Evolutionary conservation across 345 rosid species (phyloP), one percentile per base, ranked within the genome.

Genomic region (Lumnitzera littorea): DNA sequence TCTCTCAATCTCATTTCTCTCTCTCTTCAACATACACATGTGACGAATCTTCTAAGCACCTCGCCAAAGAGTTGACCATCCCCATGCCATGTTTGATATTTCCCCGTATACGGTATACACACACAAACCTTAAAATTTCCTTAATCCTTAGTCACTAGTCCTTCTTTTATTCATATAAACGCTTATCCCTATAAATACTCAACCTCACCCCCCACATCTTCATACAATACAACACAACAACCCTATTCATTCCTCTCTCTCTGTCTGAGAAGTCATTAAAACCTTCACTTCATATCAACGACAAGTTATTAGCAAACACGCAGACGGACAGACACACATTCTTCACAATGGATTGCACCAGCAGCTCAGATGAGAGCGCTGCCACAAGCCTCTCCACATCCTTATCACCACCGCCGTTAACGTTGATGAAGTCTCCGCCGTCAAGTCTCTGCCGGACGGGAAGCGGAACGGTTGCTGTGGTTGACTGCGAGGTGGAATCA

Each of bases 291-390:
- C 60, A 54, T 52, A 36, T 59, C 67, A 41, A 14, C 60, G 27
- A 20, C 49, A 50, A 12, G n/a, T 14, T 25, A 52, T 14, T 25
- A 52, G 47, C 48, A 24, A 67, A 57, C 15, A 24, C 47, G 12
- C 16, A 10, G 5, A 49, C 60, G 46, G 12, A 10, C 13, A n/a
- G 4, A 14, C 15, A 20, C 23, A 25, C 46, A 17, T 6, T 16
- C 51, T 17, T 51, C 23, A 51, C 10, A 24, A 51, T 24, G 56
- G 67, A 65, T 49, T 66, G 62, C 20, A 66, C 67, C 4, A 57
- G 80, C 55, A 65, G 72, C 66, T 50, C 59, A 13, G 79, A 75
- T 14, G 80, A 78, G 55, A 73, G 80, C 71, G 43, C 43, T 4
- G 51, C 76, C 11, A 70, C 74, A 13, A 67, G 48, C 27, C 70